phyloP scores from a whole-genome alignment of 2,329 filamentous ascomycete genomes.

The Ophiostoma fasciatum region DNA sequence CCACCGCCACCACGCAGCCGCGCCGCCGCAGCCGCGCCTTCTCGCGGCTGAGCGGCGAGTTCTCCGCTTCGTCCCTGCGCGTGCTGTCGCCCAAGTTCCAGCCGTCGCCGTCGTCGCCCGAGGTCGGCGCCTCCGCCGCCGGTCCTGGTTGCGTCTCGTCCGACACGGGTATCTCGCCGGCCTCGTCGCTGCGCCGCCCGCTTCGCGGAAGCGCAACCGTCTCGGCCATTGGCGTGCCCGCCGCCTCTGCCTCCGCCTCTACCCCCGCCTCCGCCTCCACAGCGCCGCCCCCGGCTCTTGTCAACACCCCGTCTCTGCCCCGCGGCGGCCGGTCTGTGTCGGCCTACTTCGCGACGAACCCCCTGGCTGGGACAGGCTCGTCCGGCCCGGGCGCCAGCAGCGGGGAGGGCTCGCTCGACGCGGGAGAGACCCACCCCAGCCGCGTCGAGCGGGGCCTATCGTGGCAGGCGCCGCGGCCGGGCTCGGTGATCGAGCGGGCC shows the following conservation, averaged over 20 bases:
- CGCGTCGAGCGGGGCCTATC: no score
- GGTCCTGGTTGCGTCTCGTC: constrained; percentile 1
- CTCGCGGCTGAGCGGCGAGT: constrained; percentile 4
- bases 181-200: background rate
- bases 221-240: no score
- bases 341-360: constrained; percentile 7
- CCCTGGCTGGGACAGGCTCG: constrained; percentile 16
- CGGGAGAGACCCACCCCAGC: background rate
- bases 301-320: background rate
- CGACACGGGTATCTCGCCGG: background rate
- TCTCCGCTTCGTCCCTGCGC: no score
- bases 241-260: background rate
- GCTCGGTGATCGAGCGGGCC: constrained; percentile 7
- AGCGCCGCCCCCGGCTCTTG: no score
- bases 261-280: background rate
- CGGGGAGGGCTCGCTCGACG: no score
- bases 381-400: no score
- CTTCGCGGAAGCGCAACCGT: no score
- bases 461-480: no score
- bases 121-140: no score
- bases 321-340: constrained; percentile 5
- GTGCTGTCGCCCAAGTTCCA: no score
- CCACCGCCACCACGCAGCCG: no score
- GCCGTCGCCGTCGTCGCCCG: constrained; percentile 1
- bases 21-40: constrained; percentile 2